Percentiles rank a stretch among this genome's conserved stretches.
phyloP scores from a whole-genome alignment of 495 filamentous ascomycete genomes.

The Penicillium robsamsonii region DNA sequence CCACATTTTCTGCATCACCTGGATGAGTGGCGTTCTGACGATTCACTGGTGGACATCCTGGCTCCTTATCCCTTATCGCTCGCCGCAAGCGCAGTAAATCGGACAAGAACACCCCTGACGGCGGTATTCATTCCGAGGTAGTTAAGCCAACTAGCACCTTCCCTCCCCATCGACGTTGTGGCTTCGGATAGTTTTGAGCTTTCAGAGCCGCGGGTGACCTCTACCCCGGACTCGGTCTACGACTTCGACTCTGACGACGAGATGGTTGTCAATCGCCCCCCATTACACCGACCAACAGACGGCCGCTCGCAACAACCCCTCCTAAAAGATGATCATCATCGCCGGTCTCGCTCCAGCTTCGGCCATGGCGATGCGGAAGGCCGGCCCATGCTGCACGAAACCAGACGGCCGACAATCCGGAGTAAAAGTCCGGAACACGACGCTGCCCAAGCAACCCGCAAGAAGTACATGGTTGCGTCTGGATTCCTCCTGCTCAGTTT shows the following conservation, averaged over 20 bases:
- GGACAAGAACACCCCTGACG: conserved; percentile 8
- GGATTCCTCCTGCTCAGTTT: conserved; percentile 79
- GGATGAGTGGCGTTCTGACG: conserved; percentile 16
- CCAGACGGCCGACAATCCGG: conserved; percentile 57
- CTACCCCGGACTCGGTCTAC: conserved; percentile 21
- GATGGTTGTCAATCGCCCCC: conserved; percentile 44
- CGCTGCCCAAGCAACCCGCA: conserved; percentile 60
- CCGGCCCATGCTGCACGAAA: conserved; percentile 44
- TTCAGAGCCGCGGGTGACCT: conserved; percentile 18
- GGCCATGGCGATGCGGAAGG: conserved; percentile 37
- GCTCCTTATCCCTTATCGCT: conserved; percentile 24
- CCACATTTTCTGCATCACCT: conserved; percentile 5
- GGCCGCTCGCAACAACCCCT: conserved; percentile 55
- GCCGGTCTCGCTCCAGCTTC: conserved; percentile 43
- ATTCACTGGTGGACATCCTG: background rate
- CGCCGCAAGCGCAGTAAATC: conserved; percentile 9
- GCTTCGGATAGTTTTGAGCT: conserved; percentile 30
- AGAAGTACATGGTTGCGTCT: conserved; percentile 81
- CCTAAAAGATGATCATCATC: conserved; percentile 53
- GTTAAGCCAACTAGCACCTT: conserved; percentile 1
- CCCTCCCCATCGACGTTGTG: conserved; percentile 23
- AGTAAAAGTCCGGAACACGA: conserved; percentile 59
- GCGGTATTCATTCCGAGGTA: conserved; percentile 5
- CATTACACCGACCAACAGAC: conserved; percentile 49
- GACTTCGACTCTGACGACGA: conserved; percentile 43